Percentiles rank a stretch among this genome's conserved stretches.
phyloP scores from a whole-genome alignment of 805 yeast species.

The Metschnikowia anglica region DNA sequence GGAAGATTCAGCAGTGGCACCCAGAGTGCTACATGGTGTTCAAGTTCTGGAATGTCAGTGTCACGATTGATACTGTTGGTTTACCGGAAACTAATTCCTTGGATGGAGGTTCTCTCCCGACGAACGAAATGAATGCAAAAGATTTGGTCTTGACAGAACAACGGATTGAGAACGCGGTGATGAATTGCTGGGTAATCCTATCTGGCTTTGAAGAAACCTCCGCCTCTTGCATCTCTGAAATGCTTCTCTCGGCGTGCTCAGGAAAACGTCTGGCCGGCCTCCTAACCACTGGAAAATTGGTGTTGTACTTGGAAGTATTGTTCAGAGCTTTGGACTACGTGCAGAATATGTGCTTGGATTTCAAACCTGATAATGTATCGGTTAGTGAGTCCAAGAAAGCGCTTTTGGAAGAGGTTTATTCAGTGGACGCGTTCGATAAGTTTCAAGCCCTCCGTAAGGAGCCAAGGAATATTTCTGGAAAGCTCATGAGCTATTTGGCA shows the following conservation, averaged over 20 bases:
- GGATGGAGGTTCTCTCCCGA: slow-evolving; percentile 5
- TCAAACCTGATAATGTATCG: slow-evolving; percentile 18
- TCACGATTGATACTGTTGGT: slow-evolving; percentile 64
- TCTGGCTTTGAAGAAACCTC: slow-evolving; percentile 89
- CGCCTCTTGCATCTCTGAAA: slow-evolving; percentile 85
- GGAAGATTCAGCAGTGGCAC: slow-evolving; percentile 95
- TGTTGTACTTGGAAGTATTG: slow-evolving; percentile 69
- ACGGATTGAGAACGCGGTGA: slow-evolving; percentile 55
- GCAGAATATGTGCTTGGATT: slow-evolving; percentile 23
- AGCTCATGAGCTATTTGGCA: slow-evolving; percentile 85
- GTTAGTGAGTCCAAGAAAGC: slow-evolving; percentile 16
- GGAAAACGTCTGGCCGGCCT: slow-evolving; percentile 70
- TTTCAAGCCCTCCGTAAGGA: slow-evolving; percentile 49
- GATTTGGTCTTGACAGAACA: slow-evolving; percentile 59
- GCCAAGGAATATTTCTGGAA: slow-evolving; percentile 86
- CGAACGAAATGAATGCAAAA: slow-evolving; percentile 28
- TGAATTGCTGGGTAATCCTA: slow-evolving; percentile 80
- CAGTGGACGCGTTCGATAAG: slow-evolving; percentile 21
- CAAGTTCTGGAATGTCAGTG: slow-evolving; percentile 90
- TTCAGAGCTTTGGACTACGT: slow-evolving; percentile 71
- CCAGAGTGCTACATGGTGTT: slow-evolving; percentile 98
- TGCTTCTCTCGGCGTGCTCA: slow-evolving; percentile 81
- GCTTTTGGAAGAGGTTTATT: slow-evolving; percentile 26
- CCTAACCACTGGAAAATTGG: slow-evolving; percentile 65
- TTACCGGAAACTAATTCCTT: slow-evolving; percentile 17